Evolutionary conservation across 805 yeast species (phyloP).

Genomic region (Candida broadrunensis): DNA sequence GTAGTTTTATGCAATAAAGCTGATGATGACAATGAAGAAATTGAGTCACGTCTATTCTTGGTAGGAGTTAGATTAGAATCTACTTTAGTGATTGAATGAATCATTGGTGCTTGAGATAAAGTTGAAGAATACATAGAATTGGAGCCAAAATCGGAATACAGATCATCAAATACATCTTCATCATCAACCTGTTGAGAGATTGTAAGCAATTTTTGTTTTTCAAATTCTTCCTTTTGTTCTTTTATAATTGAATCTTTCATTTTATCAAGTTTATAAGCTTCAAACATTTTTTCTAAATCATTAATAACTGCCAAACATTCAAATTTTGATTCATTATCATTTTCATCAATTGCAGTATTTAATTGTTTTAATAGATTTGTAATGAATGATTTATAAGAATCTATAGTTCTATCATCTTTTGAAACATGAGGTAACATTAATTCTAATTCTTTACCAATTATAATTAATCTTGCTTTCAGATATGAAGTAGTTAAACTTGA

Average conservation of each 20-base stretch:
- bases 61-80: constrained; percentile 4
- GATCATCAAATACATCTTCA: constrained; percentile 9
- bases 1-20: constrained; percentile 46
- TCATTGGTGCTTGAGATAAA: constrained; percentile 26
- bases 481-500: constrained; percentile 57
- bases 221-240: not conserved
- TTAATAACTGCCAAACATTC: constrained; percentile 66
- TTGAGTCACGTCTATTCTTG: constrained; percentile 20
- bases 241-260: constrained; percentile 17
- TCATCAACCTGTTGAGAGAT: not conserved
- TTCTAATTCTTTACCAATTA: constrained; percentile 63
- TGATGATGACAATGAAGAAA: constrained; percentile 29
- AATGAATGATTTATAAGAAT: constrained; percentile 57
- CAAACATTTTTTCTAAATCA: constrained; percentile 75
- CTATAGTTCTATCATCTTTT: constrained; percentile 26
- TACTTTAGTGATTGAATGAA: constrained; percentile 37
- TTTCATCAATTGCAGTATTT: constrained; percentile 48
- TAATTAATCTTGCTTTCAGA: constrained; percentile 62
- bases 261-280: constrained; percentile 41
- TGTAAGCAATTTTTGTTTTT: not conserved
- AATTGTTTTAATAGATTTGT: constrained; percentile 56
- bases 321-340: constrained; percentile 56
- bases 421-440: constrained; percentile 34
- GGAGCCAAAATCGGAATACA: constrained; percentile 24
- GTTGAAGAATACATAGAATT: constrained; percentile 21